Conservation (phyloP, 495 filamentous ascomycete genomes). For the Aspergillus wentii region DNA sequence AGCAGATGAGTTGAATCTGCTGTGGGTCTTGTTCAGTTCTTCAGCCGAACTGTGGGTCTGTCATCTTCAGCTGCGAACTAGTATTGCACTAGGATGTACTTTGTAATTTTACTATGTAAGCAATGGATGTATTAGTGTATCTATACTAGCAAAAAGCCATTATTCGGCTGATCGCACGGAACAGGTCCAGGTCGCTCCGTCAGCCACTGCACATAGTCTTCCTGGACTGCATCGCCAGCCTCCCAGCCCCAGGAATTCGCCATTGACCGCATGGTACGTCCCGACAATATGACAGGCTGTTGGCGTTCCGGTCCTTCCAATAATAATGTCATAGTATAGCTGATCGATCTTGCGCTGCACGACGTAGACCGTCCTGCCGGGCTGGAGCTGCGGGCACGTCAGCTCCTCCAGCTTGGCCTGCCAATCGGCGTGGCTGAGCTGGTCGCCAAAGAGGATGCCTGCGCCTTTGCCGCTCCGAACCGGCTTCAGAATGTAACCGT, state of each 20-base stretch:
- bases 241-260: constrained; percentile 18
- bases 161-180: no score
- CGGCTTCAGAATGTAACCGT: constrained; percentile 35
- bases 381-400: constrained; percentile 1
- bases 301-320: background rate
- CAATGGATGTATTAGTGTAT: no score
- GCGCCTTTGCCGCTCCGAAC: constrained; percentile 33
- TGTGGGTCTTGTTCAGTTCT: no score
- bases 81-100: no score
- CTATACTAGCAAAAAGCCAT: no score
- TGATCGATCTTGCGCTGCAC: constrained; percentile 28
- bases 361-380: constrained; percentile 13
- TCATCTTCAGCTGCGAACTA: no score
- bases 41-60: no score
- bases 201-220: constrained; percentile 13
- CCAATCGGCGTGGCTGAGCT: constrained; percentile 24
- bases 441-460: constrained; percentile 38
- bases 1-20: no score
- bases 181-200: constrained; percentile 14
- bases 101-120: no score
- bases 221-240: constrained; percentile 20
- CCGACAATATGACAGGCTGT: constrained; percentile 20
- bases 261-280: constrained; percentile 19
- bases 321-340: constrained; percentile 15
- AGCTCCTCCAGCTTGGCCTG: constrained; percentile 11